Evolutionary conservation across 2,329 filamentous ascomycete genomes (phyloP).

Genomic region (Calonectria naviculata): DNA sequence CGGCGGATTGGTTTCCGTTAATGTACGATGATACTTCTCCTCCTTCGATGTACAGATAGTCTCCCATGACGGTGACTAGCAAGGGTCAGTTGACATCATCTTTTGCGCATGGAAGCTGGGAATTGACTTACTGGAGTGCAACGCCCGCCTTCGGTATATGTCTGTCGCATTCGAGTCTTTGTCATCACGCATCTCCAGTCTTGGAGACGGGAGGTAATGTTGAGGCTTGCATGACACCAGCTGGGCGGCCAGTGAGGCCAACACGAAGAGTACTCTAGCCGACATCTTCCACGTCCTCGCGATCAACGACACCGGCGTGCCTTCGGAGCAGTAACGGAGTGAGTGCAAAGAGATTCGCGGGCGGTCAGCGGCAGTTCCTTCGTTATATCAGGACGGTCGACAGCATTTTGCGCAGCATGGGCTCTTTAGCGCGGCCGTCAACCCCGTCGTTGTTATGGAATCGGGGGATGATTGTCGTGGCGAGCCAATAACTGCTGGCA

Average conservation of each 20-base stretch:
- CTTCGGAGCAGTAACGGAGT: not conserved
- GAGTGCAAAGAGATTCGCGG: not conserved
- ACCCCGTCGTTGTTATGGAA: not conserved
- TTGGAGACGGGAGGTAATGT: not conserved
- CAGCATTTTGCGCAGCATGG: not conserved
- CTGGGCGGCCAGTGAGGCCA: not conserved
- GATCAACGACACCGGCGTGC: not conserved
- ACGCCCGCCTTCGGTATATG: constrained; percentile 5
- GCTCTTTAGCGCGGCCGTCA: not conserved
- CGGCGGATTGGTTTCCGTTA: not conserved
- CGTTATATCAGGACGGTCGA: not conserved
- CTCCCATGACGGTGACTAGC: not conserved
- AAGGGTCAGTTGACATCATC: not conserved
- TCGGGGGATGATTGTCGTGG: not conserved
- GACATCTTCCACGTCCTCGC: not conserved
- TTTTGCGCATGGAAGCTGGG: not conserved
- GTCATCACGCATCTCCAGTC: not conserved
- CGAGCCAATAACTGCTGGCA: not conserved
- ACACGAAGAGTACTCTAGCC: not conserved
- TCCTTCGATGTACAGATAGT: constrained; percentile 15
- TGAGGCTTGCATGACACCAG: not conserved
- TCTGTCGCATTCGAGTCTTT: not conserved
- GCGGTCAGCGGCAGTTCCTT: not conserved
- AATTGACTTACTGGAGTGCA: constrained; percentile 2
- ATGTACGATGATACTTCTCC: constrained; percentile 2